Percentiles rank a stretch among this genome's conserved stretches.
These are phyloP conservation scores for Pythium phragmiticola DNA, from an alignment of 352 stramenopile genomes.

Conservation along the genomic window DNA sequence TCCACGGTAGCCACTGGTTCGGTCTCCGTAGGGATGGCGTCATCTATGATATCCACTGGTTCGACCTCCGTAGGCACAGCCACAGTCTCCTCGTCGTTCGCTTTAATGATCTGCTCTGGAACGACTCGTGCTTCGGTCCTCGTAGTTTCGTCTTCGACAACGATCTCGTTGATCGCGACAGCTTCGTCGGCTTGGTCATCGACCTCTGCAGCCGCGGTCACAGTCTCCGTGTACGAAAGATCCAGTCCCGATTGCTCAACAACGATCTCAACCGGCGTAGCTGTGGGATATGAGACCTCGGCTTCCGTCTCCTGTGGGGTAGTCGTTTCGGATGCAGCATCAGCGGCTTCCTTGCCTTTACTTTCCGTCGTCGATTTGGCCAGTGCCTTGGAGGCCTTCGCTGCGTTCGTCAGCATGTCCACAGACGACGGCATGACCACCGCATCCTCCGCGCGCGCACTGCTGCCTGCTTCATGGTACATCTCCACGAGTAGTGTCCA, in stretches of 20 bases:
- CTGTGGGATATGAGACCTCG: neutral
- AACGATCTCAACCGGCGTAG: slow-evolving; percentile 10
- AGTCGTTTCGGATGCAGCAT: neutral
- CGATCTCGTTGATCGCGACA: neutral
- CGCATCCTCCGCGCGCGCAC: neutral
- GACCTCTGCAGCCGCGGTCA: neutral
- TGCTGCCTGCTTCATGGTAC: slow-evolving; percentile 22
- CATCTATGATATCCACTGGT: neutral
- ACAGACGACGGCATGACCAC: neutral
- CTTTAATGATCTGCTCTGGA: neutral
- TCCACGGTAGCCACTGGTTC: neutral
- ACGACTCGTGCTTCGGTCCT: neutral
- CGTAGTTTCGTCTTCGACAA: neutral
- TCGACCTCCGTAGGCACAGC: neutral
- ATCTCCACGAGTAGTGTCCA: slow-evolving; percentile 20
- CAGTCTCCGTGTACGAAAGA: slow-evolving; percentile 1
- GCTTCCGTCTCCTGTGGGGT: neutral
- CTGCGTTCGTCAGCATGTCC: slow-evolving; percentile 29
- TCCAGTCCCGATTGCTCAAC: slow-evolving; percentile 13
- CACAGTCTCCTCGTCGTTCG: neutral
- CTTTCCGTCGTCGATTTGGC: slow-evolving; percentile 4
- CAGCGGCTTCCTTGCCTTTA: neutral
- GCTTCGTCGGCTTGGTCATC: neutral
- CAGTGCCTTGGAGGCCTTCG: slow-evolving; percentile 39
- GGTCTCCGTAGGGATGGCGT: too few relatives aligned